Conservation (phyloP, 768 basidiomycete genomes). For the Rhodotorula toruloides region DNA sequence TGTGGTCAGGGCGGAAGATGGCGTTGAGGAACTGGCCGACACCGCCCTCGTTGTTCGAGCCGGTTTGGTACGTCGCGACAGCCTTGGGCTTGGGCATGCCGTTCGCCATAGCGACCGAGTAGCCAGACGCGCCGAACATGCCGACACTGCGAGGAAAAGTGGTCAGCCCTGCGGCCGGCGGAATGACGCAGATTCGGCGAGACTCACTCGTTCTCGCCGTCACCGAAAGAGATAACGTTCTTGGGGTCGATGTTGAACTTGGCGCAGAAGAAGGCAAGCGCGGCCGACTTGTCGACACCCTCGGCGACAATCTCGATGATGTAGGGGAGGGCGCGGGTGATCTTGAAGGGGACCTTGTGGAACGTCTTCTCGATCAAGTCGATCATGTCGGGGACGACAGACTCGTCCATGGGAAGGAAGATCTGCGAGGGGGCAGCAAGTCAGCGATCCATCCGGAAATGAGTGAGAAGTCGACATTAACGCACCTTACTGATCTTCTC, state of each 20-base stretch:
- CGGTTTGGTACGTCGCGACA: conserved; percentile 33
- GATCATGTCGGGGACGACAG: conserved; percentile 34
- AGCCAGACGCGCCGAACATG: conserved; percentile 36
- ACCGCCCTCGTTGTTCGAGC: conserved; percentile 40
- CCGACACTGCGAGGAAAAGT: conserved; percentile 14
- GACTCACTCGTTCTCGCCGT: conserved; percentile 40
- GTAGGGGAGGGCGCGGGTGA: conserved; percentile 40
- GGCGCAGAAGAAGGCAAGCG: conserved; percentile 39
- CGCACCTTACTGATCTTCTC: conserved; percentile 34
- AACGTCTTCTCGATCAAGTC: conserved; percentile 35
- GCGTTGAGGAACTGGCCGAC: conserved; percentile 38
- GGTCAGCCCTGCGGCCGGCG: background rate
- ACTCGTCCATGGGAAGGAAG: conserved; percentile 42
- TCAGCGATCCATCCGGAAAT: background rate
- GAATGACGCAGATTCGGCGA: background rate
- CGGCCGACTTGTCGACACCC: conserved; percentile 40
- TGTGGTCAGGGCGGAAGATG: conserved; percentile 34
- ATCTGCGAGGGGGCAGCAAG: conserved; percentile 2
- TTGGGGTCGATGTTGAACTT: conserved; percentile 36
- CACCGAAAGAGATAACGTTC: conserved; percentile 39
- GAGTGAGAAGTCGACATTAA: too few relatives aligned
- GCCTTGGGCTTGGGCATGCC: conserved; percentile 34
- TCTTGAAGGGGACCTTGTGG: conserved; percentile 35
- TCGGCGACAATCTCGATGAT: conserved; percentile 40
- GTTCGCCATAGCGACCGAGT: conserved; percentile 36